Conservation (phyloP, 2,329 filamentous ascomycete genomes). For the Scolecobasidium constrictum region DNA sequence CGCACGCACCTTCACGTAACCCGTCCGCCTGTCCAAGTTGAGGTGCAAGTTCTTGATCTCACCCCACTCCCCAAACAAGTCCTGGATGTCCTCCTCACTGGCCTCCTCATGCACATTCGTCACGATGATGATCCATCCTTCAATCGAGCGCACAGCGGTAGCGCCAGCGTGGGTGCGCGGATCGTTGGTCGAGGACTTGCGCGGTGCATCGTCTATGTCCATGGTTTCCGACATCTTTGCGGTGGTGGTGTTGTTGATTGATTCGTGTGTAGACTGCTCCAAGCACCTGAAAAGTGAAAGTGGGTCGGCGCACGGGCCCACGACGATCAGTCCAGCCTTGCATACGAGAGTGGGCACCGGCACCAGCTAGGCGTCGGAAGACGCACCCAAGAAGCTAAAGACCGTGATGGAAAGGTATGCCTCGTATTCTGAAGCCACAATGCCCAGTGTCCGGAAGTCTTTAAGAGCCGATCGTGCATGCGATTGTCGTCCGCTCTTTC, state of each 20-base stretch:
- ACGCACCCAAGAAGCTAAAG: too few species aligned
- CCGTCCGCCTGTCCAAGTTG: constrained; percentile 71
- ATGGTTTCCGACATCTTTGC: constrained; percentile 36
- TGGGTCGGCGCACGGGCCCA: too few species aligned
- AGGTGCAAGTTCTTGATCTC: constrained; percentile 81
- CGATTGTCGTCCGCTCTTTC: too few species aligned
- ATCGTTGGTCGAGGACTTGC: constrained; percentile 44
- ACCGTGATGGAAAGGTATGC: too few species aligned
- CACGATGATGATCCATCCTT: constrained; percentile 81
- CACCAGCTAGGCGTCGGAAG: too few species aligned
- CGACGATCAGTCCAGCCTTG: too few species aligned
- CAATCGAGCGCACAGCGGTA: constrained; percentile 74
- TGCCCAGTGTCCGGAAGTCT: too few species aligned
- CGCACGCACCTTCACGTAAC: constrained; percentile 68
- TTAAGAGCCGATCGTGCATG: too few species aligned
- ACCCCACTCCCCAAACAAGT: constrained; percentile 73
- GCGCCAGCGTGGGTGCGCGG: constrained; percentile 65
- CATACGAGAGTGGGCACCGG: too few species aligned
- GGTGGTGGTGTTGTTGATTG: not conserved
- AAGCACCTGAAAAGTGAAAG: too few species aligned
- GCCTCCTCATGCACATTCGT: constrained; percentile 84
- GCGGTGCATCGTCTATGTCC: constrained; percentile 43
- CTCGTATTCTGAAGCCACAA: too few species aligned
- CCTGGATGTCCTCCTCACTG: constrained; percentile 70
- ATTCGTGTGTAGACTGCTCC: not conserved